A percentile compares a stretch with the other conserved stretches of the same genome.
Conservation (phyloP, 1,139 yeast genomes). For the Pneumocystis murina region DNA sequence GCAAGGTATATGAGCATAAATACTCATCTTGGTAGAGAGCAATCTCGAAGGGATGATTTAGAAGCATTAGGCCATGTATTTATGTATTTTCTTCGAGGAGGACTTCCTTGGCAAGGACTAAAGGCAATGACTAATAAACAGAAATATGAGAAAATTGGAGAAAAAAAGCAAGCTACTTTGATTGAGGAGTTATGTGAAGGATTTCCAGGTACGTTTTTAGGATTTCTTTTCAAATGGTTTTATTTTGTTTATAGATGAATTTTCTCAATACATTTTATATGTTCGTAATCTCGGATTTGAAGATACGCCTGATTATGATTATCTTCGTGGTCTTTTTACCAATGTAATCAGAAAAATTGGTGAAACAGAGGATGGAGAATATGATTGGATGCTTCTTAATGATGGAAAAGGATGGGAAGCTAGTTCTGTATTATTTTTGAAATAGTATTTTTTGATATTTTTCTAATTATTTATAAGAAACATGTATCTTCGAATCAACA, state of each 20-base stretch:
- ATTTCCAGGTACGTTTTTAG: constrained; percentile 34
- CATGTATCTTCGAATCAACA: constrained; percentile 17
- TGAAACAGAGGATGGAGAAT: constrained; percentile 66
- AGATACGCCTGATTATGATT: constrained; percentile 88
- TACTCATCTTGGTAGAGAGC: constrained; percentile 94
- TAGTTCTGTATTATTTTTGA: constrained; percentile 30
- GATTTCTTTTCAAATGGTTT: background rate
- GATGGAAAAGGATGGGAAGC: constrained; percentile 87
- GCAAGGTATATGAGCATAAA: constrained; percentile 96
- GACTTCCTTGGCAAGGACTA: constrained; percentile 96
- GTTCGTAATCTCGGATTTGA: constrained; percentile 79
- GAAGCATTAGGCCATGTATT: constrained; percentile 91
- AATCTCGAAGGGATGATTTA: constrained; percentile 87
- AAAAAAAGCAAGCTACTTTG: constrained; percentile 75
- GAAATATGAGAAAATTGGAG: constrained; percentile 92
- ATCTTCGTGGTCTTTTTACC: constrained; percentile 59
- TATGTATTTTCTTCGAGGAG: constrained; percentile 87
- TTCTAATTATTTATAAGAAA: constrained; percentile 52
- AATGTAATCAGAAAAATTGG: constrained; percentile 59
- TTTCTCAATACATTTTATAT: constrained; percentile 70
- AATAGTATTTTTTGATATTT: constrained; percentile 55
- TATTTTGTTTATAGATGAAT: constrained; percentile 32
- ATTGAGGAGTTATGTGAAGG: constrained; percentile 66
- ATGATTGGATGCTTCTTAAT: constrained; percentile 89
- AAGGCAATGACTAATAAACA: constrained; percentile 95